A percentile compares a stretch with the other conserved stretches of the same genome.
phyloP scores from a whole-genome alignment of 805 yeast genomes.

The Monosporozyma servazzii region DNA sequence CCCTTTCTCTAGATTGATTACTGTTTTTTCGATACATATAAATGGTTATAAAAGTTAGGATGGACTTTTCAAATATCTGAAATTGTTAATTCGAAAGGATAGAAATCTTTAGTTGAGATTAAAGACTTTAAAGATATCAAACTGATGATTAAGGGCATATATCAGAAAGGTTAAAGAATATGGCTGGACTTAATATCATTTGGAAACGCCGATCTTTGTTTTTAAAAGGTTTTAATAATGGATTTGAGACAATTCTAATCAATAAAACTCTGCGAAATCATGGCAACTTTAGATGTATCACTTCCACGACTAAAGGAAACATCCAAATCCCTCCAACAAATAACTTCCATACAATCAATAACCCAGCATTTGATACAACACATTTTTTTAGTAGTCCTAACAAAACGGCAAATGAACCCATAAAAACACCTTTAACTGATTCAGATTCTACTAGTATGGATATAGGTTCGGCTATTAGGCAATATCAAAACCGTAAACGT shows the following conservation, averaged over 20 bases:
- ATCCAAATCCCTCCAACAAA: neutral
- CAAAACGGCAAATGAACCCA: constrained; percentile 1
- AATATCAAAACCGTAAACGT: constrained; percentile 14
- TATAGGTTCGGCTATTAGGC: constrained; percentile 16
- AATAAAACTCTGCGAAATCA: neutral
- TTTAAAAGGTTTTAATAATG: neutral
- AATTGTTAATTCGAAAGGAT: neutral
- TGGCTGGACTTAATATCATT: neutral
- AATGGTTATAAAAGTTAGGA: too few species aligned
- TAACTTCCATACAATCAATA: neutral
- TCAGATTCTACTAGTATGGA: neutral
- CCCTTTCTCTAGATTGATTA: neutral
- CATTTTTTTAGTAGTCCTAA: constrained; percentile 19
- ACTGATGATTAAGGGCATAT: neutral
- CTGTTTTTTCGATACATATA: too few species aligned
- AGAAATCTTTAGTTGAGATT: neutral
- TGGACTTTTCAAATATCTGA: neutral
- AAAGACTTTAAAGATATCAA: neutral
- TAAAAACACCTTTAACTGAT: neutral
- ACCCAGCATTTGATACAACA: constrained; percentile 7
- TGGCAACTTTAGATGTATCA: neutral
- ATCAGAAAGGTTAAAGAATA: neutral
- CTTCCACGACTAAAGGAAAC: neutral
- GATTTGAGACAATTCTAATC: neutral
- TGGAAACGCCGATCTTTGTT: neutral